Evolutionary conservation across 768 basidiomycete genomes (phyloP), one percentile per base, ranked within the genome.

Genomic region (Leccinum longicurvipes): DNA sequence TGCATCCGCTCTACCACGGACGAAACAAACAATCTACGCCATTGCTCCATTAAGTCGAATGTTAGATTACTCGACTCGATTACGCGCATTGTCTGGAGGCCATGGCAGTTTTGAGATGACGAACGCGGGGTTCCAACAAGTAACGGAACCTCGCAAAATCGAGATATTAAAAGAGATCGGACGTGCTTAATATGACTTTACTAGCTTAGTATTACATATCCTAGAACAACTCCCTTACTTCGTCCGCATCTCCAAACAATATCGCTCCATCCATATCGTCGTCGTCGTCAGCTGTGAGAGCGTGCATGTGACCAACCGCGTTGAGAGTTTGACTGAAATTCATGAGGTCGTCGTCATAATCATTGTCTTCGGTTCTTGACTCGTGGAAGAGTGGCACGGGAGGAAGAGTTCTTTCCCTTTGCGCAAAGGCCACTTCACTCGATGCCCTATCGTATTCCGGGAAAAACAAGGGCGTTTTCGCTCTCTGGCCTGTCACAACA

Each of bases 191-290:
- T 53, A 52, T 46, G 51, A 32, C 19, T 29, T 51, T 41, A 58
- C 60, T 21, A 50, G 41, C 54, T 46, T 14, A n/a, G 31, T 60
- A 57, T 54, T 50, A n/a, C n/a, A n/a, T n/a, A 46, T 58, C 46
- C 64, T 64, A 61, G 73, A 67, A 82, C 57, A 87, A 66, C 62
- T 86, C 86, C 66, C 77, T 80, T 28, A 75, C 73, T 73, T 93
- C 90, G 63, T 93, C 91, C 31, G 91, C 91, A 69, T 93, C 91
- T 11, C 86, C 90, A 59, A 90, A 88, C 41, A 91, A 82, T 39
- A 84, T 79, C 12, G 80, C 81, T 34, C 83, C 85, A 55, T 90
- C 89, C 63, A 87, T 80, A 42, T 87, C 89, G 42, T 91, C 88
- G 27, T 88, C 88, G 52, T 91, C 88, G 23, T 86, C 83, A 10